phyloP scores from a whole-genome alignment of 2,329 filamentous ascomycete genomes.

The Sclerotinia minor region DNA sequence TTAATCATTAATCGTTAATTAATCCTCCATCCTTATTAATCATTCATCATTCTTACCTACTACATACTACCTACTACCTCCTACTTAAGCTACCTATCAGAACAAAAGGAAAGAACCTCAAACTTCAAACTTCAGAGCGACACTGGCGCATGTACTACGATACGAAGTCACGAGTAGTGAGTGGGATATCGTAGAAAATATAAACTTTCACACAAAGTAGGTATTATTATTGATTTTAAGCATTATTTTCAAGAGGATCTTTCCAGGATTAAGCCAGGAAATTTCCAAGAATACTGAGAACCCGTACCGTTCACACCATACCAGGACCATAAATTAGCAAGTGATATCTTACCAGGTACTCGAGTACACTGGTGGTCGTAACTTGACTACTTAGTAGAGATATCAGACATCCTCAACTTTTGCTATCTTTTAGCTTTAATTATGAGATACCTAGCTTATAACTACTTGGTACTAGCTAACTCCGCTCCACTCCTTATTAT shows the following conservation, averaged over 20 bases:
- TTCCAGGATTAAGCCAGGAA: background rate
- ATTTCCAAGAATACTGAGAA: background rate
- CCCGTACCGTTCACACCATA: background rate
- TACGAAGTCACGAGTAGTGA: background rate
- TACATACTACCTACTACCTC: too few relatives aligned
- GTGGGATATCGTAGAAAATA: background rate
- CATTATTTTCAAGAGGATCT: background rate
- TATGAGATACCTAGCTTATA: too few relatives aligned
- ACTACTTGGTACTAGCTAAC: too few relatives aligned
- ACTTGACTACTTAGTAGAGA: too few relatives aligned
- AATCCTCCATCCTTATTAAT: too few relatives aligned
- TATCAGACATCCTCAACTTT: too few relatives aligned
- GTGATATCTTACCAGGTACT: background rate
- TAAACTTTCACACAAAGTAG: too few relatives aligned
- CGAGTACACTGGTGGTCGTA: too few relatives aligned
- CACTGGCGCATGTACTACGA: background rate
- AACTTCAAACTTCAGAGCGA: background rate
- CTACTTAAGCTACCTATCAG: background rate
- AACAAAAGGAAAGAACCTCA: background rate
- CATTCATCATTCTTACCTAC: too few relatives aligned
- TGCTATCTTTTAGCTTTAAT: too few relatives aligned
- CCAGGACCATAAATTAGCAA: background rate
- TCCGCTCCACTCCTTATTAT: too few relatives aligned
- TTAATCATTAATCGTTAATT: too few relatives aligned
- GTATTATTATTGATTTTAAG: background rate